phyloP scores from a whole-genome alignment of 1,284 basidiomycete genomes.

The Coniferiporia weirii region DNA sequence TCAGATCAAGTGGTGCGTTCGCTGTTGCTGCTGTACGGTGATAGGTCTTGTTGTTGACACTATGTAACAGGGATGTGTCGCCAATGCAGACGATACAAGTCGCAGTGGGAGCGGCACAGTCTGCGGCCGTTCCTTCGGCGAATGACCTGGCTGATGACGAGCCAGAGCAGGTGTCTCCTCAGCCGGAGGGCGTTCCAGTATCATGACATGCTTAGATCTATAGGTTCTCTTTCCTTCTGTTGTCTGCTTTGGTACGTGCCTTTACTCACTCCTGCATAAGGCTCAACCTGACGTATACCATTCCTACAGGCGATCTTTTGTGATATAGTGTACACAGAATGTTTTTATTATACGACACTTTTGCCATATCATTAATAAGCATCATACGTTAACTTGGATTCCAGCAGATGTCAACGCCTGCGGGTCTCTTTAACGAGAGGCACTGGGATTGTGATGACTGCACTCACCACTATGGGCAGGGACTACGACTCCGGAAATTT shows the following conservation, averaged over 20 bases:
- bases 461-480: too few species aligned
- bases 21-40: not conserved
- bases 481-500: too few species aligned
- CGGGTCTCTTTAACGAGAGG: too few species aligned
- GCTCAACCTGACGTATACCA: not conserved
- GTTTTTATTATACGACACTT: not conserved
- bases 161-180: constrained; percentile 14
- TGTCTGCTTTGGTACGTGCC: not conserved
- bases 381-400: too few species aligned
- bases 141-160: constrained; percentile 48
- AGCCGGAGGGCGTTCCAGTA: constrained; percentile 27
- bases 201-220: constrained; percentile 6
- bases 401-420: too few species aligned
- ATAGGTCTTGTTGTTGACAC: constrained; percentile 1
- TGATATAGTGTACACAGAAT: not conserved
- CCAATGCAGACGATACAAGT: constrained; percentile 45
- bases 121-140: constrained; percentile 75
- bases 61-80: constrained; percentile 55
- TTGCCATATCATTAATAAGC: too few species aligned
- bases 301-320: not conserved
- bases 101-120: constrained; percentile 63
- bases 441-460: too few species aligned
- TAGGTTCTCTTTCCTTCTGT: not conserved
- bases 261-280: not conserved
- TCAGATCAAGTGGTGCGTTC: constrained; percentile 77